Percentiles rank a stretch among this genome's conserved stretches.
These are phyloP conservation scores for Clonostachys sp. DNA, from an alignment of 2,329 filamentous ascomycete species.

Conservation along the genomic window DNA sequence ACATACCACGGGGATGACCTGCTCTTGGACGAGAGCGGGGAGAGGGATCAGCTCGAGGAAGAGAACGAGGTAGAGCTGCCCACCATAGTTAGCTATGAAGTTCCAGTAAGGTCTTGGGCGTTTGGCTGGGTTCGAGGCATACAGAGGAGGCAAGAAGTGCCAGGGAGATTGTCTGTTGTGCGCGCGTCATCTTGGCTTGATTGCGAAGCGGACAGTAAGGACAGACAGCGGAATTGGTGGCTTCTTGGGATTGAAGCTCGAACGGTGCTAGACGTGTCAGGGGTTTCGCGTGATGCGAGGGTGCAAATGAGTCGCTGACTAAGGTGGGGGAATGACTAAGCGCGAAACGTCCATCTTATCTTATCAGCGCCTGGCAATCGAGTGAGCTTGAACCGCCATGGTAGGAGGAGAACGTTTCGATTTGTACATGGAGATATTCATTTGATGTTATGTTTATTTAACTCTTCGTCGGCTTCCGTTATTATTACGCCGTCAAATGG, in stretches of 20 bases:
- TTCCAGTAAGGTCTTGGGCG: not conserved
- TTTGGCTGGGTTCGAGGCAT: slow-evolving; percentile 23
- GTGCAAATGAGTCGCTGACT: no score
- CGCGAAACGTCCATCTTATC: no score
- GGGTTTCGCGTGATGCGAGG: not conserved
- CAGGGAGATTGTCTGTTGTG: slow-evolving; percentile 86
- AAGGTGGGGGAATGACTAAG: no score
- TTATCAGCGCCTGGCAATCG: no score
- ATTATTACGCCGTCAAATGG: no score
- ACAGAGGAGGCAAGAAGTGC: slow-evolving; percentile 85
- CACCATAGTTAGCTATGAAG: slow-evolving; percentile 9
- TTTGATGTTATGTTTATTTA: no score
- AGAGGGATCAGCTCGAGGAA: slow-evolving; percentile 82
- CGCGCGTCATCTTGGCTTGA: slow-evolving; percentile 78
- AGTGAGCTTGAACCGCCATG: no score
- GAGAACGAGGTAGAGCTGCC: slow-evolving; percentile 85
- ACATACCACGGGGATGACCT: slow-evolving; percentile 87
- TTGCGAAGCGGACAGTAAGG: not conserved
- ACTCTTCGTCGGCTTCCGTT: no score
- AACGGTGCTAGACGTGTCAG: not conserved
- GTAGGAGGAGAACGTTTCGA: no score
- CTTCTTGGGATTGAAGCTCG: not conserved
- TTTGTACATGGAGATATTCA: no score
- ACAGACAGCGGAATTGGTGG: no score
- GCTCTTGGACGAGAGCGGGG: slow-evolving; percentile 69